These are phyloP conservation scores for Coniochaeta hoffmannii DNA, from an alignment of 2,329 filamentous ascomycete species.

Conservation along the genomic window DNA sequence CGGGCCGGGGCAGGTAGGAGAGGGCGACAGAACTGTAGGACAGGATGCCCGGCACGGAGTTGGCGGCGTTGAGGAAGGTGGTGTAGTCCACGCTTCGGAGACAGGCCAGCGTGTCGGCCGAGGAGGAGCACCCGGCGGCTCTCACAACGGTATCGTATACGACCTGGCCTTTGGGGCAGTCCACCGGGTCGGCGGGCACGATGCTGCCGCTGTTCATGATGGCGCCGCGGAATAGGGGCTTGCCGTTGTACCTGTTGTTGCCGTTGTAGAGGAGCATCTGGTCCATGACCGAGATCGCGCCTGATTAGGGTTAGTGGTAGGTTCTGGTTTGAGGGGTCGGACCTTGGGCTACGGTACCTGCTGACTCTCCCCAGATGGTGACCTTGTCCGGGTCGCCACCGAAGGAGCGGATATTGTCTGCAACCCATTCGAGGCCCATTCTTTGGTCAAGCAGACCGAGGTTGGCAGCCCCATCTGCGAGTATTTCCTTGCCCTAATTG, in stretches of 20 bases:
- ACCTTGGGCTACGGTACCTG: too few relatives aligned
- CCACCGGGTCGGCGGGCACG: slow-evolving; percentile 54
- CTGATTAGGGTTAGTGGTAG: too few relatives aligned
- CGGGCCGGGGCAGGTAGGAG: slow-evolving; percentile 68
- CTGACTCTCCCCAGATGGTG: slow-evolving; percentile 71
- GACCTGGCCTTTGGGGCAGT: slow-evolving; percentile 56
- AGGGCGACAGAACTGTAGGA: slow-evolving; percentile 62
- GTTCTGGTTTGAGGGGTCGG: too few relatives aligned
- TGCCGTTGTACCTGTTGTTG: slow-evolving; percentile 66
- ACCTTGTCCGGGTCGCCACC: slow-evolving; percentile 74
- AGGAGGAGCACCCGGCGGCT: slow-evolving; percentile 52
- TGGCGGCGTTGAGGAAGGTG: slow-evolving; percentile 56
- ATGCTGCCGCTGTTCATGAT: slow-evolving; percentile 72
- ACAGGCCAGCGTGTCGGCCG: slow-evolving; percentile 54
- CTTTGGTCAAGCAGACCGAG: slow-evolving; percentile 67
- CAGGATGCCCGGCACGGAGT: slow-evolving; percentile 61
- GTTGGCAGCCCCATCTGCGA: slow-evolving; percentile 61
- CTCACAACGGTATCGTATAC: slow-evolving; percentile 56
- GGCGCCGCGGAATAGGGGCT: slow-evolving; percentile 64
- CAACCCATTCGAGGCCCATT: slow-evolving; percentile 66
- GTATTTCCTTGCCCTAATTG: slow-evolving; percentile 60
- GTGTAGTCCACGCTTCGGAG: slow-evolving; percentile 55
- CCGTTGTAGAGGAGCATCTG: slow-evolving; percentile 71
- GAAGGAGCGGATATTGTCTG: slow-evolving; percentile 69
- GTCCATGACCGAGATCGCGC: slow-evolving; percentile 65